A percentile compares a stretch with the other conserved stretches of the same genome.
phyloP scores from a whole-genome alignment of 2,329 filamentous ascomycete genomes.

The Pseudogymnoascus sp. region DNA sequence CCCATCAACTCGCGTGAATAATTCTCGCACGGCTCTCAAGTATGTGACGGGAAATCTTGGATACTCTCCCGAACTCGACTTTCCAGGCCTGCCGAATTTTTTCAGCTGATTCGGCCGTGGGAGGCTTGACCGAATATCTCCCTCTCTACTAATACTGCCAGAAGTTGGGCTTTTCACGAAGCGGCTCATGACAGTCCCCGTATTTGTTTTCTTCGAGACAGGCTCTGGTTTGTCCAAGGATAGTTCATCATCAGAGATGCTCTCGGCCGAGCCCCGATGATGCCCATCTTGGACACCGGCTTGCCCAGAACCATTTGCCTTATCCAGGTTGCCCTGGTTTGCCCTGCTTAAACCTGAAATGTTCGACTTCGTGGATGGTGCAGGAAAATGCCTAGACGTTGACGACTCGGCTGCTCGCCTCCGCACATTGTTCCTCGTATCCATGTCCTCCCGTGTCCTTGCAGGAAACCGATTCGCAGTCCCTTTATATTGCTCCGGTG shows the following conservation, averaged over 20 bases:
- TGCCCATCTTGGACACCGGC: background rate
- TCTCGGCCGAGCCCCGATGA: background rate
- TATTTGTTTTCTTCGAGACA: background rate
- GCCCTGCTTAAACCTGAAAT: no score
- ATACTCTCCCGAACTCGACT: background rate
- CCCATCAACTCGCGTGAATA: background rate
- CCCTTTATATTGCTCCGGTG: background rate
- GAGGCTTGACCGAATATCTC: constrained; percentile 2
- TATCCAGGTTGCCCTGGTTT: background rate
- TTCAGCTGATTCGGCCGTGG: background rate
- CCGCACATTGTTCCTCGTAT: background rate
- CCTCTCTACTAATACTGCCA: background rate
- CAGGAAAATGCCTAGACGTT: background rate
- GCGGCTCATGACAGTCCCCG: background rate
- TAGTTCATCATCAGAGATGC: background rate
- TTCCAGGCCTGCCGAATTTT: background rate
- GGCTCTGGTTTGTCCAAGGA: background rate
- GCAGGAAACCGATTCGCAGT: background rate
- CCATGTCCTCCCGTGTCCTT: background rate
- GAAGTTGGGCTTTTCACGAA: background rate
- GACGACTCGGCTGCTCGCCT: background rate
- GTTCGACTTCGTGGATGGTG: background rate
- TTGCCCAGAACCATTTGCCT: background rate
- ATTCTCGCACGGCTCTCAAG: background rate
- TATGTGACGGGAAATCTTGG: background rate